A percentile compares a stretch with the other conserved stretches of the same genome.
phyloP scores from a whole-genome alignment of 2,329 filamentous ascomycete species.

The Colletotrichum lini region DNA sequence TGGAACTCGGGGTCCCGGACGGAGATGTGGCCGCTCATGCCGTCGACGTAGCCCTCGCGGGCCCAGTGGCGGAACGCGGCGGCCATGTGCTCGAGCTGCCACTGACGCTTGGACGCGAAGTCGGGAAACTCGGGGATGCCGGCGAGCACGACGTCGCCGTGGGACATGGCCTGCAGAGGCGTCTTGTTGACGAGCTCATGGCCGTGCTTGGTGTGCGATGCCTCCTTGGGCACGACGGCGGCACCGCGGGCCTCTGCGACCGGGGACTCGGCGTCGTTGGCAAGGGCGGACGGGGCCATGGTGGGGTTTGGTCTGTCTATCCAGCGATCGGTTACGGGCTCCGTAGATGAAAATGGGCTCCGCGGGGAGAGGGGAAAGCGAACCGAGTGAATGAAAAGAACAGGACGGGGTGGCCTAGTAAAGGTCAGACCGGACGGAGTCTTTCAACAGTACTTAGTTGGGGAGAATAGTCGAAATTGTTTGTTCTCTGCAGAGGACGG shows the following conservation, averaged over 20 bases:
- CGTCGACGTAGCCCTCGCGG: constrained; percentile 76
- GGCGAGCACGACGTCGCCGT: constrained; percentile 49
- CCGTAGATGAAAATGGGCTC: neutral
- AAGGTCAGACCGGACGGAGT: neutral
- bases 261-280: constrained; percentile 42
- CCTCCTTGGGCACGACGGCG: constrained; percentile 43
- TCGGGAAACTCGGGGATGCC: constrained; percentile 53
- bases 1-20: constrained; percentile 74
- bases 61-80: constrained; percentile 78
- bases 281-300: constrained; percentile 52
- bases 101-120: constrained; percentile 60
- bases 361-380: neutral
- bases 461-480: neutral
- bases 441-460: no score
- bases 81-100: constrained; percentile 73
- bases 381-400: no score
- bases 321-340: neutral
- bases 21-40: constrained; percentile 77
- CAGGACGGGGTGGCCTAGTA: no score
- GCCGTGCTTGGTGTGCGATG: constrained; percentile 39
- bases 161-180: constrained; percentile 54
- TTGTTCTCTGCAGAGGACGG: neutral
- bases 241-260: constrained; percentile 18
- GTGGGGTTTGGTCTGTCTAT: neutral
- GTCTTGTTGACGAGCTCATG: constrained; percentile 46